These are phyloP conservation scores for Fusarium coffeatum DNA, from an alignment of 2,329 filamentous ascomycete genomes.

Conservation along the genomic window DNA sequence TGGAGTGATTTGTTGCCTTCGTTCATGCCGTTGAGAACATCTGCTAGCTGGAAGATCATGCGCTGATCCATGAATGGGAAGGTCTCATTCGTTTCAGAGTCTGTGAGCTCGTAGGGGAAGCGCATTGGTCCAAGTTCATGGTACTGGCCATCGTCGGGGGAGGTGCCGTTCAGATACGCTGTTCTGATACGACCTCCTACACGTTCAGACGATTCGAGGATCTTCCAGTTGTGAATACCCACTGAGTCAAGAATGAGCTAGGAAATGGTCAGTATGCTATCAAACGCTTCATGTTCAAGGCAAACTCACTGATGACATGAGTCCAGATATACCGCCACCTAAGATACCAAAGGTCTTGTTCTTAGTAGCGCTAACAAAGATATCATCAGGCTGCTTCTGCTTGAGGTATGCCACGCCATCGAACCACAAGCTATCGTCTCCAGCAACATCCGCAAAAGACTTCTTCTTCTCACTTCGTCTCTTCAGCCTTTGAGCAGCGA, in stretches of 20 bases:
- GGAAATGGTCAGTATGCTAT: background rate
- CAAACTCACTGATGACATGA: background rate
- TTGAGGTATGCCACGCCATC: slow-evolving; percentile 44
- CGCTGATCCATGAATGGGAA: slow-evolving; percentile 71
- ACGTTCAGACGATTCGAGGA: slow-evolving; percentile 56
- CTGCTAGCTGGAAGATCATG: slow-evolving; percentile 72
- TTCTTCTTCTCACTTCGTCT: background rate
- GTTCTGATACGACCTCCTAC: slow-evolving; percentile 59
- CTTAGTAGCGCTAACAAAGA: slow-evolving; percentile 39
- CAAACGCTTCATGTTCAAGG: accelerated
- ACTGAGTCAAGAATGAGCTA: slow-evolving; percentile 56
- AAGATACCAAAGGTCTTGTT: slow-evolving; percentile 48
- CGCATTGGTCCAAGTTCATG: slow-evolving; percentile 73
- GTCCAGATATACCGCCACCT: slow-evolving; percentile 54
- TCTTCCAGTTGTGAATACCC: slow-evolving; percentile 58
- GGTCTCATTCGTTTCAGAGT: slow-evolving; percentile 65
- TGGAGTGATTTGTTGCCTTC: slow-evolving; percentile 56
- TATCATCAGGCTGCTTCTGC: slow-evolving; percentile 41
- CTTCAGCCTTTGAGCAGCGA: slow-evolving; percentile 1
- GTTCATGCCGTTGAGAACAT: slow-evolving; percentile 70
- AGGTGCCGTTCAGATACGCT: slow-evolving; percentile 54
- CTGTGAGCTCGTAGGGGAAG: slow-evolving; percentile 66
- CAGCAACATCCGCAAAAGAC: slow-evolving; percentile 15
- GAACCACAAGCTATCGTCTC: slow-evolving; percentile 30
- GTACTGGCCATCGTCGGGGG: slow-evolving; percentile 36